Base-by-base conservation (phyloP, 805 yeast species). In the Candida nonsorbophila region DNA sequence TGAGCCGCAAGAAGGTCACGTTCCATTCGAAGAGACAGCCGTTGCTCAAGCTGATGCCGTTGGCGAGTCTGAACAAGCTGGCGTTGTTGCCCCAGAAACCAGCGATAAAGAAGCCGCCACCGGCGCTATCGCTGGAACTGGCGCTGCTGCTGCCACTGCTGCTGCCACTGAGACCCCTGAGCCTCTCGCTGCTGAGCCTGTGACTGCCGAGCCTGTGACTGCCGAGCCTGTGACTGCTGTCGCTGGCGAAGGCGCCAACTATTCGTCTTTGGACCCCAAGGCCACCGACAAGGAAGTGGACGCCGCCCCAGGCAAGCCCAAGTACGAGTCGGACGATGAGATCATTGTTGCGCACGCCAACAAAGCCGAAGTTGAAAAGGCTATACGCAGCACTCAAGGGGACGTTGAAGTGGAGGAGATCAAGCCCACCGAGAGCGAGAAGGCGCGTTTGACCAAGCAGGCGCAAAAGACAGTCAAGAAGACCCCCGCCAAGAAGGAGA, bases 271-370 rank as follows among this genome's bases (percentile, higher is more conserved):
- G 27, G 53, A 48, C 28, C 51, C 53, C 29, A 41, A 43, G 27
- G 41, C 41, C 16, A 36, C 34, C 12, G 42, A 35, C 18, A 33
- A 33, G 14, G 47, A 41, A 27, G 30, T 38, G n/a, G 35, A 37
- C 17, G 42, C 38, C 20, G 45, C 38, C 12, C 39, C 46, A n/a
- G 40, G 40, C 7, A 40, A 41, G 6, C 37, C 39, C 25, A 31
- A 36, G 10, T 34, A 36, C 15, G 30, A 30, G 13, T 37, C 19
- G 22, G 59, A 48, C 13, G 69, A 61, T 33, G 67, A 59, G 37
- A 60, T 64, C 28, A 49, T 63, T 28, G 48, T 62, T 27, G 63
- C 68, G n/a, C 57, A 55, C 28, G 69, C 68, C 16, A 49, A 47
- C 4, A 34, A 49, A 21, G 58, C 53, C 18, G 47, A 58, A 28